Conservation (phyloP, 2,329 filamentous ascomycete species). For the Arthrobotrys megalospora region DNA sequence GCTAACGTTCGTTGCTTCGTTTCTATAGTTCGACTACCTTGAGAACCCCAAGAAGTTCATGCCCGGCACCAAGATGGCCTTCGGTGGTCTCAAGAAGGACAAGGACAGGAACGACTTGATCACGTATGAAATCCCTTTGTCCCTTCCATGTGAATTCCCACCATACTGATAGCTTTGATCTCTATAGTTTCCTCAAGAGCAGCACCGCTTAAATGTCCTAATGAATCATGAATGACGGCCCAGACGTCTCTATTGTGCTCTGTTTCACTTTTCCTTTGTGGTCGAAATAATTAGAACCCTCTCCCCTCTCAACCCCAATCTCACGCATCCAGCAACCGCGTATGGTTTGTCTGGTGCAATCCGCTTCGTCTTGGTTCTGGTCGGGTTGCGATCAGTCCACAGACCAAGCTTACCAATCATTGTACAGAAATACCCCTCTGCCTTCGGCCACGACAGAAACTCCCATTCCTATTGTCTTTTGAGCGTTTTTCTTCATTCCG, state of each 20-base stretch:
- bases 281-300: constrained; percentile 42
- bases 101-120: constrained; percentile 99
- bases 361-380: background rate
- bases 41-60: constrained; percentile 99
- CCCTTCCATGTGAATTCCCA: background rate
- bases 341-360: background rate
- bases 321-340: constrained; percentile 4
- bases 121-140: constrained; percentile 76
- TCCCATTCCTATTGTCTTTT: constrained; percentile 36
- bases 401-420: constrained; percentile 6
- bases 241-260: constrained; percentile 3
- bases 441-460: constrained; percentile 29
- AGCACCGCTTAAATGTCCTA: constrained; percentile 38
- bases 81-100: constrained; percentile 99
- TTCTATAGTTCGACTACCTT: constrained; percentile 87
- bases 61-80: constrained; percentile 99
- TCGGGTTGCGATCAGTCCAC: background rate
- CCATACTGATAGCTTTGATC: constrained; percentile 5
- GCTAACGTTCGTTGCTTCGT: constrained; percentile 39
- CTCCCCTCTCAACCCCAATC: constrained; percentile 31
- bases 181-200: constrained; percentile 45
- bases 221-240: constrained; percentile 38
- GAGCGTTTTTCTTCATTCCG: constrained; percentile 43
- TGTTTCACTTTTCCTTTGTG: constrained; percentile 36
- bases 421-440: constrained; percentile 14